Evolutionary conservation across 2,329 filamentous ascomycete species (phyloP).

Genomic region (Myriangium duriaei): DNA sequence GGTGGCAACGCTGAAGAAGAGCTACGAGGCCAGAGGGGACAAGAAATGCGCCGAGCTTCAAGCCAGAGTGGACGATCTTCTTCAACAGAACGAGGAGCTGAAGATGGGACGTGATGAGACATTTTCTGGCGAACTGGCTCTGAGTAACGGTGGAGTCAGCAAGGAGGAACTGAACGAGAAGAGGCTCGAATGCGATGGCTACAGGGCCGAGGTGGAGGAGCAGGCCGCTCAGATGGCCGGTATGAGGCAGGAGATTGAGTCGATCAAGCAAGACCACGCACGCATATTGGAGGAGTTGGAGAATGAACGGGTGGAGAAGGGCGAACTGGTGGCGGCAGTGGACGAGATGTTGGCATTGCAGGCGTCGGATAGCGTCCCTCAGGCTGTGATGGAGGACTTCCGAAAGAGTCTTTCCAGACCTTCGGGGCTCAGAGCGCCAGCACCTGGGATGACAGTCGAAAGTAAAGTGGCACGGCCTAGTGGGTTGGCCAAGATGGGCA

Average conservation of each 20-base stretch:
- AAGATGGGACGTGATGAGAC: constrained; percentile 53
- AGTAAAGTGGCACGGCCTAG: constrained; percentile 33
- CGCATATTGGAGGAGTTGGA: constrained; percentile 54
- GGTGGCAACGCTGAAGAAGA: constrained; percentile 72
- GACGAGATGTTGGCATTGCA: constrained; percentile 72
- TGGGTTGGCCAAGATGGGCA: constrained; percentile 23
- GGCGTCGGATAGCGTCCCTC: constrained; percentile 28
- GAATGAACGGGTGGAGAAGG: constrained; percentile 68
- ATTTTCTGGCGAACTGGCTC: constrained; percentile 41
- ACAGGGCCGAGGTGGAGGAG: constrained; percentile 44
- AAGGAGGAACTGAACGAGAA: constrained; percentile 12
- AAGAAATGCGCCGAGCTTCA: constrained; percentile 76
- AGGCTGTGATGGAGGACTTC: constrained; percentile 36
- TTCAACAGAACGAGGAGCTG: constrained; percentile 63
- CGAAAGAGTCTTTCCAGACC: constrained; percentile 43
- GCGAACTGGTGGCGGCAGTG: constrained; percentile 66
- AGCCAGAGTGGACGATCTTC: constrained; percentile 53
- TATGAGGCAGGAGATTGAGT: constrained; percentile 57
- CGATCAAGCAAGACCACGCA: constrained; percentile 56
- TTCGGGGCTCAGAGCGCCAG: constrained; percentile 48
- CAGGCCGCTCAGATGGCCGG: constrained; percentile 62
- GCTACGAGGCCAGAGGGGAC: constrained; percentile 76
- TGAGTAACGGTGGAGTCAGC: background rate
- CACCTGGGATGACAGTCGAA: constrained; percentile 28
- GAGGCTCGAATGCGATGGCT: constrained; percentile 14